Base-by-base conservation (phyloP, 495 filamentous ascomycete species). In the Rostrohypoxylon terebratum region DNA sequence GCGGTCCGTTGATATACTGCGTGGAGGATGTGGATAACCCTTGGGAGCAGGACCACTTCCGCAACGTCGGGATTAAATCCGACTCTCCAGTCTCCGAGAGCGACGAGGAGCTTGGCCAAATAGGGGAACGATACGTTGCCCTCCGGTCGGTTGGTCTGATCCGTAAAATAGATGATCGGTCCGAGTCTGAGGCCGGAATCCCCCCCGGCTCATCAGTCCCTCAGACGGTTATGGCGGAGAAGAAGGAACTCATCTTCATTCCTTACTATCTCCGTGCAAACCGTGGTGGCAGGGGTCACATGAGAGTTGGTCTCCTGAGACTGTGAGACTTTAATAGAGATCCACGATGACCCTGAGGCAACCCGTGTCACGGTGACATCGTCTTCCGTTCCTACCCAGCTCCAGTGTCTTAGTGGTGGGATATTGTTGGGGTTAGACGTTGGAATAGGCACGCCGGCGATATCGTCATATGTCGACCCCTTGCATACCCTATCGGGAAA, bases 1-100 rank as follows among this genome's bases (percentile, higher is more conserved):
- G 86, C 34, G 87, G 87, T 7, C 87, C 87, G 3, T 76, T 89
- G 42, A 80, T 89, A 10, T 90, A 88, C 76, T 90, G 87, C 70
- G 81, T 86, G 14, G 87, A 88, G 63, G 87, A 88, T 66, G 60
- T 80, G 40, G 87, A 89, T 71, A 88, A 89, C 70, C 69, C 81
- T n/a, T 88, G 87, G 84, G 86, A 87, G 65, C 60, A 80, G 31
- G 78, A 87, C 69, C 87, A 89, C 77, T 88, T 88, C 79, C 86
- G 86, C 78, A 81, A 82, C 33, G 70, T 84, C 38, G 81, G 78
- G 40, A 77, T 85, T 59, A 53, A 75, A 34, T 68, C 78, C 36
- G 79, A 79, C 58, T 75, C 77, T 45, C 73, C 73, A n/a, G 73
- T 79, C 16, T 63, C 50, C 20, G 81, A 81, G 45, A 72, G 77